Evolutionary conservation across 2,329 filamentous ascomycete genomes (phyloP).

Genomic region (Pestalotiopsis sp.): DNA sequence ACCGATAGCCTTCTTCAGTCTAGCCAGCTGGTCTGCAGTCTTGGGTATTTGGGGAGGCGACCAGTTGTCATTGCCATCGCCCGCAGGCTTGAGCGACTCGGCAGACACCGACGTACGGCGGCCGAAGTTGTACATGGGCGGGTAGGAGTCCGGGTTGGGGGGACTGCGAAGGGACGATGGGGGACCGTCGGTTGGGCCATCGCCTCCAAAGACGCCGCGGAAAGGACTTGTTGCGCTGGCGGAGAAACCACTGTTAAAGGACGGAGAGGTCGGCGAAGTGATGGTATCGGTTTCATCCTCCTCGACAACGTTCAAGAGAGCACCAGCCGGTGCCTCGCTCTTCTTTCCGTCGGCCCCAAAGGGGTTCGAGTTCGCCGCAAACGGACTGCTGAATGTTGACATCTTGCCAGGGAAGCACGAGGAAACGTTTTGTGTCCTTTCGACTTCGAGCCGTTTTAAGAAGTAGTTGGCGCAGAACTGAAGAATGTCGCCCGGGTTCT

Average conservation of each 20-base stretch:
- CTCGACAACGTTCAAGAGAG: constrained; percentile 68
- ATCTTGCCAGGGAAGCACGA: constrained; percentile 44
- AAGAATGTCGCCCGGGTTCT: constrained; percentile 64
- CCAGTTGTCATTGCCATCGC: constrained; percentile 86
- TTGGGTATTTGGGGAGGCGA: constrained; percentile 84
- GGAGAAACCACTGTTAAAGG: constrained; percentile 47
- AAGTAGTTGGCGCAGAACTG: constrained; percentile 75
- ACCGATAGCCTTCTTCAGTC: constrained; percentile 80
- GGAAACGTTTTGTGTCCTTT: constrained; percentile 61
- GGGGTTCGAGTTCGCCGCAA: constrained; percentile 70
- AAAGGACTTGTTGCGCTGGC: constrained; percentile 45
- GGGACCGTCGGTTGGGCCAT: constrained; percentile 45
- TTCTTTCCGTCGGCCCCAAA: constrained; percentile 61
- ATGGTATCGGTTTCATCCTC: constrained; percentile 81
- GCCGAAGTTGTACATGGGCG: constrained; percentile 90
- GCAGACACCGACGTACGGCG: constrained; percentile 95
- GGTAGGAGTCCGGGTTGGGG: constrained; percentile 71
- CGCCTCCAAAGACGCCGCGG: constrained; percentile 57
- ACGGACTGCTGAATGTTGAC: constrained; percentile 78
- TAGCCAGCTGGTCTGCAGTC: constrained; percentile 75
- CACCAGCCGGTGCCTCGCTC: constrained; percentile 29
- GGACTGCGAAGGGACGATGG: constrained; percentile 48
- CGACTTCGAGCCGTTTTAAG: constrained; percentile 64
- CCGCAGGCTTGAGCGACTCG: constrained; percentile 89
- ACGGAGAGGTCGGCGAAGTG: constrained; percentile 72